phyloP scores from a whole-genome alignment of 108 stramenopile species.

The Cyclotella baltica region DNA sequence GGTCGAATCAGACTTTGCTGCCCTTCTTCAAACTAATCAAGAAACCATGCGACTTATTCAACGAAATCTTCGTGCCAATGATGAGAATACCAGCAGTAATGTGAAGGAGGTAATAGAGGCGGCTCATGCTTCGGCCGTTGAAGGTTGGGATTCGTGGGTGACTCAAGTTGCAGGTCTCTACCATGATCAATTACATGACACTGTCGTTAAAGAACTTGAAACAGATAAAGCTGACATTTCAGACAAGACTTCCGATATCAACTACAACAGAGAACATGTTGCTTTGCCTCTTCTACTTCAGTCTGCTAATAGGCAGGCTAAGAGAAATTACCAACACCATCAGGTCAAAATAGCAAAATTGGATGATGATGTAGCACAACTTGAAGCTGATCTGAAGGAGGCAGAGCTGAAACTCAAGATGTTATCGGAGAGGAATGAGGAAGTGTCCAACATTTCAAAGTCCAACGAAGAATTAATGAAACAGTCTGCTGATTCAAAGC shows the following conservation, averaged over 20 bases:
- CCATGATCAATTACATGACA: constrained; percentile 29
- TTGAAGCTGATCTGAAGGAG: constrained; percentile 45
- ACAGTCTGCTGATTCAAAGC: constrained; percentile 8
- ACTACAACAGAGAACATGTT: constrained; percentile 35
- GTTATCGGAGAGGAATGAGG: constrained; percentile 12
- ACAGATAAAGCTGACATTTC: constrained; percentile 6
- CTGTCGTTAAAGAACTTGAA: constrained; percentile 24
- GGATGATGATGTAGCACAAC: constrained; percentile 46
- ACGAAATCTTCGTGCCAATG: constrained; percentile 36
- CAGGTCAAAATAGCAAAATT: constrained; percentile 31
- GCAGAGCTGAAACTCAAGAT: constrained; percentile 30
- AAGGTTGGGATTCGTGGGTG: constrained; percentile 62
- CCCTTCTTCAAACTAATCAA: constrained; percentile 40
- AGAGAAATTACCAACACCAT: constrained; percentile 40
- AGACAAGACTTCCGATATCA: constrained; percentile 33
- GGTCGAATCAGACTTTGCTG: constrained; percentile 27
- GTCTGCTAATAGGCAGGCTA: constrained; percentile 46
- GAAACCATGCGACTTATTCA: constrained; percentile 41
- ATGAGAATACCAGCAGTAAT: not conserved
- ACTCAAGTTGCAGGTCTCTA: constrained; percentile 51
- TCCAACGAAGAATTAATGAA: constrained; percentile 27
- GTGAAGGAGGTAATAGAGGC: constrained; percentile 23
- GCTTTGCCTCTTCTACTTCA: constrained; percentile 29
- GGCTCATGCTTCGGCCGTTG: constrained; percentile 26
- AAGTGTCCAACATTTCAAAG: constrained; percentile 20